These are phyloP conservation scores for Chalciporus piperatus DNA, from an alignment of 768 basidiomycete genomes.

Conservation along the genomic window DNA sequence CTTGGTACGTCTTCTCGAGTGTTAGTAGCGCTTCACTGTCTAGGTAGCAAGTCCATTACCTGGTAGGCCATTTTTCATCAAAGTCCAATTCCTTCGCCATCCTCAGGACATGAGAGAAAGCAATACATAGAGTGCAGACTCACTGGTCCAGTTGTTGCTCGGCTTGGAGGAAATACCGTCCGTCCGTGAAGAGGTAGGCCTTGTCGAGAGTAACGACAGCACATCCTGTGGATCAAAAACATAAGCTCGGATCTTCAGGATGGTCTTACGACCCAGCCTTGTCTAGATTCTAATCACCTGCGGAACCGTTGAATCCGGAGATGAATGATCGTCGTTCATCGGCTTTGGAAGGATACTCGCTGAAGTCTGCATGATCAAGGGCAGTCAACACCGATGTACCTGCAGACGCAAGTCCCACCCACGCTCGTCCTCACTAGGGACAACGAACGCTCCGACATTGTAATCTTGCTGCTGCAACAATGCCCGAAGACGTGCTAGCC, in stretches of 20 bases:
- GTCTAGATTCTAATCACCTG: constrained; percentile 49
- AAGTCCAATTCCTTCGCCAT: constrained; percentile 71
- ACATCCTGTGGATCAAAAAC: constrained; percentile 48
- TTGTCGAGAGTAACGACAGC: constrained; percentile 69
- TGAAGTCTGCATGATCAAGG: constrained; percentile 56
- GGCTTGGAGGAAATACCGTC: constrained; percentile 93
- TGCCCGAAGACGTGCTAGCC: constrained; percentile 61
- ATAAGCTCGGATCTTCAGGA: constrained; percentile 3
- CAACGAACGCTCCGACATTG: constrained; percentile 69
- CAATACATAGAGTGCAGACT: constrained; percentile 18
- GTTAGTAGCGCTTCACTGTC: constrained; percentile 12
- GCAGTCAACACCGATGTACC: background rate
- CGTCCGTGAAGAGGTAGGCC: constrained; percentile 91
- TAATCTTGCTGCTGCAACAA: constrained; percentile 59
- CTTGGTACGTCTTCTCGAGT: constrained; percentile 67
- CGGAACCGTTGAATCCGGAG: constrained; percentile 92
- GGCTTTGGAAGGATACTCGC: constrained; percentile 84
- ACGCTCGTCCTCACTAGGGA: constrained; percentile 95
- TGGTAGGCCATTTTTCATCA: constrained; percentile 90
- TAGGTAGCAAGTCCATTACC: constrained; percentile 38
- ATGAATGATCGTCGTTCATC: constrained; percentile 86
- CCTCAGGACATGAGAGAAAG: constrained; percentile 1
- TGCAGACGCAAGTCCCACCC: constrained; percentile 28
- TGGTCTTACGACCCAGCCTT: background rate
- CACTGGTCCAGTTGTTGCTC: constrained; percentile 83